Evolutionary conservation across 345 rosid genomes (phyloP).

Genomic region (thale cress (Arabidopsis thaliana)): DNA sequence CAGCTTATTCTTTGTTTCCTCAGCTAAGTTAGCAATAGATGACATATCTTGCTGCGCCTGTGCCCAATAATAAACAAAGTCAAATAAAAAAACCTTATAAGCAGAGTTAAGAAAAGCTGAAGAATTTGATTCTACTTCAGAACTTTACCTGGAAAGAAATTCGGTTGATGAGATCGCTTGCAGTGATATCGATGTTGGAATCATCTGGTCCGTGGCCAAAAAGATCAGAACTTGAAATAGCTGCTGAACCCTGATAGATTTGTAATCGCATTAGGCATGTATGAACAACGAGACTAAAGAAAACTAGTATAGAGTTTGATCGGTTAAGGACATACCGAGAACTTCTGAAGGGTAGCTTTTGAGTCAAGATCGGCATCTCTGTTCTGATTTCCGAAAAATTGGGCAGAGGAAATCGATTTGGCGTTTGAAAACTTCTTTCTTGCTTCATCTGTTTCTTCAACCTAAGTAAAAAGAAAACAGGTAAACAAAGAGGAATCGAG

Average conservation of each 20-base stretch:
- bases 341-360: constrained; percentile 85
- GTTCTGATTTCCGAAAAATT: constrained; percentile 78
- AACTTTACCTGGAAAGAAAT: constrained; percentile 83
- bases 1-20: constrained; percentile 92
- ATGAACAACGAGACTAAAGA: constrained; percentile 3
- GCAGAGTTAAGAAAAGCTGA: background rate
- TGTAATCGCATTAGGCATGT: background rate
- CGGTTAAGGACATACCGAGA: constrained; percentile 62
- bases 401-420: constrained; percentile 96
- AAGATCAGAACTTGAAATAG: constrained; percentile 96
- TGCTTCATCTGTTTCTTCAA: constrained; percentile 94
- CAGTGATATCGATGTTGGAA: constrained; percentile 65
- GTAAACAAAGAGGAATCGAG: background rate
- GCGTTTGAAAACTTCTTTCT: constrained; percentile 96
- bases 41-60: constrained; percentile 97
- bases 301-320: background rate
- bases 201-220: constrained; percentile 66
- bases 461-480: constrained; percentile 42
- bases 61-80: background rate
- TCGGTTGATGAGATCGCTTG: constrained; percentile 83
- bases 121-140: background rate
- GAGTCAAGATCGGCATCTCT: constrained; percentile 64
- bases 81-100: background rate
- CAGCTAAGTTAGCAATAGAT: constrained; percentile 81
- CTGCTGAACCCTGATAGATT: constrained; percentile 69